Conservation (phyloP, 75 land plant species). For the Ceratopteris richardii region DNA sequence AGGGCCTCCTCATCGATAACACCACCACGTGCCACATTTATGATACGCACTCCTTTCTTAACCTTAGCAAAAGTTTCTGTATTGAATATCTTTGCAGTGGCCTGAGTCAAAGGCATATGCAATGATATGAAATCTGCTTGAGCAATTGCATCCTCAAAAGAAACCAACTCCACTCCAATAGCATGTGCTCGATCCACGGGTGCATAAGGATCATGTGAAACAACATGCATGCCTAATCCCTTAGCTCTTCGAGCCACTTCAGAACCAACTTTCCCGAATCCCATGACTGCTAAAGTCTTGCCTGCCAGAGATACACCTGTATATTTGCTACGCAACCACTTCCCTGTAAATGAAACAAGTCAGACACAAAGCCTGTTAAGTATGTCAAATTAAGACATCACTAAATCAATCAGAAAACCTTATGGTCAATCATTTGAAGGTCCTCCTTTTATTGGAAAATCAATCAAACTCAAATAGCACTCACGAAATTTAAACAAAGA, state of each 20-base stretch:
- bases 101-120: slow-evolving; percentile 60
- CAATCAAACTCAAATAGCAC: too few relatives aligned
- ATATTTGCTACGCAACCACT: slow-evolving; percentile 55
- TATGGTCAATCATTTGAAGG: too few relatives aligned
- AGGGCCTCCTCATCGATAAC: slow-evolving; percentile 68
- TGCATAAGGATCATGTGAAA: slow-evolving; percentile 68
- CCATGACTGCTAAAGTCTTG: slow-evolving; percentile 58
- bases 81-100: slow-evolving; percentile 49
- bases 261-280: slow-evolving; percentile 71
- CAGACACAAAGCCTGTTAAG: too few relatives aligned
- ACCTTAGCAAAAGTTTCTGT: slow-evolving; percentile 43
- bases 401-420: too few relatives aligned
- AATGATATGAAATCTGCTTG: slow-evolving; percentile 55
- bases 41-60: slow-evolving; percentile 59
- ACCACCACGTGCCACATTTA: slow-evolving; percentile 67
- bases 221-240: slow-evolving; percentile 58
- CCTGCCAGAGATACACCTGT: slow-evolving; percentile 59
- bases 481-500: too few relatives aligned
- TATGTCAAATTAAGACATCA: too few relatives aligned
- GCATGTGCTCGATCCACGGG: slow-evolving; percentile 57
- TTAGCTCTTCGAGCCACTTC: too few relatives aligned
- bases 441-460: too few relatives aligned
- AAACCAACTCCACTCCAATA: slow-evolving; percentile 54
- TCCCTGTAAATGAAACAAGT: too few relatives aligned
- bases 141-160: slow-evolving; percentile 53